A percentile compares a stretch with the other conserved stretches of the same genome.
Evolutionary conservation across 371 early-diverging fungal genomes (phyloP).

Genomic region (Catenaria anguillulae): DNA sequence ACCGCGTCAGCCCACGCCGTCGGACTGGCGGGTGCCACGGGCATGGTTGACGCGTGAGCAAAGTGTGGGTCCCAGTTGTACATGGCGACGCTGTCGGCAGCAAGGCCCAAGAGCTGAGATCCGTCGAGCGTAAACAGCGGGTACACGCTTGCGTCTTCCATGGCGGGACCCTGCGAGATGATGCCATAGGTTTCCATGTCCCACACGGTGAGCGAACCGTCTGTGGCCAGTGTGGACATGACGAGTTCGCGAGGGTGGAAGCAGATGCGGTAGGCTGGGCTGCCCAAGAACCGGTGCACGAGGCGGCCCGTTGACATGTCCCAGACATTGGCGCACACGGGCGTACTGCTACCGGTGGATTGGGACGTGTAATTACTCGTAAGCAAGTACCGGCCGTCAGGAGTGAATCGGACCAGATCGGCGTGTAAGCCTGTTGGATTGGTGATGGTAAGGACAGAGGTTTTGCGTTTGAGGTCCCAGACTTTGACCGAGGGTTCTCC

Average conservation of each 20-base stretch:
- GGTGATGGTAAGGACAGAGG: constrained; percentile 35
- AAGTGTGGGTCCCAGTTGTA: background rate
- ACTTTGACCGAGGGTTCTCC: constrained; percentile 40
- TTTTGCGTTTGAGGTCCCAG: constrained; percentile 44
- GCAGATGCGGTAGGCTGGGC: background rate
- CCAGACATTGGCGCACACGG: constrained; percentile 24
- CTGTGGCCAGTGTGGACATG: background rate
- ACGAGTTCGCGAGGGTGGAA: constrained; percentile 9
- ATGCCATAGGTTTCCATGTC: constrained; percentile 5
- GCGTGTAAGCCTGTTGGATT: background rate
- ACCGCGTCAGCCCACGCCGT: background rate
- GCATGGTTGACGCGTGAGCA: background rate
- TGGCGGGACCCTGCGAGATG: background rate
- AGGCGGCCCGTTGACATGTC: constrained; percentile 42
- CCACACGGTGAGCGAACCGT: background rate
- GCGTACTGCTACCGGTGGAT: too few relatives aligned
- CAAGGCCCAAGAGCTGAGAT: background rate
- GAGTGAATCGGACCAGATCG: constrained; percentile 25
- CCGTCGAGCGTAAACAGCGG: constrained; percentile 1
- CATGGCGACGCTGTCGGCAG: background rate
- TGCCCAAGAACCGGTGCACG: constrained; percentile 17
- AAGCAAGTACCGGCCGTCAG: constrained; percentile 46
- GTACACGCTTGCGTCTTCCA: background rate
- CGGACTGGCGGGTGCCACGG: background rate
- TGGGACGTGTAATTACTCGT: too few relatives aligned